phyloP scores from a whole-genome alignment of 2,329 filamentous ascomycete species.

The Blastomyces silverae region DNA sequence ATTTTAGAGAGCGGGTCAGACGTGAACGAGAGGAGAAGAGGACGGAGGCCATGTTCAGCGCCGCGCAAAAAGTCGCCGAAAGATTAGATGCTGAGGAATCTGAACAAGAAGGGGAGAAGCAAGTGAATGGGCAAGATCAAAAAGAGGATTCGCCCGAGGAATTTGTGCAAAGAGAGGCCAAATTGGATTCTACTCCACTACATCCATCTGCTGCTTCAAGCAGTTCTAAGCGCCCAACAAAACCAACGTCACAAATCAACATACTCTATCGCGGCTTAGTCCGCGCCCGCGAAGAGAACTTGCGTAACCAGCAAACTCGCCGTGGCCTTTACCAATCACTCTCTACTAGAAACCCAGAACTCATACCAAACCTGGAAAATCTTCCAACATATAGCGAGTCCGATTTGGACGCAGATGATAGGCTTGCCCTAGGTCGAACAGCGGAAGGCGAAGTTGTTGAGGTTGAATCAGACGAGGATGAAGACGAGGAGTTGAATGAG shows the following conservation, averaged over 20 bases:
- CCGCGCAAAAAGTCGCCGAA: constrained; percentile 78
- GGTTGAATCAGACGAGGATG: constrained; percentile 62
- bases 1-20: constrained; percentile 66
- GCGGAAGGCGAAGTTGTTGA: constrained; percentile 40
- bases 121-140: constrained; percentile 19
- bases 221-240: constrained; percentile 29
- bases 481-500: constrained; percentile 71
- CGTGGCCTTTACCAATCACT: constrained; percentile 61
- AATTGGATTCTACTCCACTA: neutral
- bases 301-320: constrained; percentile 59
- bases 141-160: constrained; percentile 18
- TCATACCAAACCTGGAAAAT: constrained; percentile 26
- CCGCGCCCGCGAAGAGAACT: constrained; percentile 60
- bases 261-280: constrained; percentile 74
- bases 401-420: constrained; percentile 66
- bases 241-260: constrained; percentile 61
- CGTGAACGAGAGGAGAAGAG: constrained; percentile 62
- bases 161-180: constrained; percentile 11
- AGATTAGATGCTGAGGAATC: constrained; percentile 57
- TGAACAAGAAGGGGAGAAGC: constrained; percentile 25
- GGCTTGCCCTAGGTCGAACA: constrained; percentile 56
- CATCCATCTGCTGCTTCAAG: constrained; percentile 19
- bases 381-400: constrained; percentile 48
- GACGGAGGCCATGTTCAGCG: constrained; percentile 62
- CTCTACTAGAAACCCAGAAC: constrained; percentile 25